Evolutionary conservation across 805 yeast species (phyloP).

Genomic region (Candida cerambycidarum): DNA sequence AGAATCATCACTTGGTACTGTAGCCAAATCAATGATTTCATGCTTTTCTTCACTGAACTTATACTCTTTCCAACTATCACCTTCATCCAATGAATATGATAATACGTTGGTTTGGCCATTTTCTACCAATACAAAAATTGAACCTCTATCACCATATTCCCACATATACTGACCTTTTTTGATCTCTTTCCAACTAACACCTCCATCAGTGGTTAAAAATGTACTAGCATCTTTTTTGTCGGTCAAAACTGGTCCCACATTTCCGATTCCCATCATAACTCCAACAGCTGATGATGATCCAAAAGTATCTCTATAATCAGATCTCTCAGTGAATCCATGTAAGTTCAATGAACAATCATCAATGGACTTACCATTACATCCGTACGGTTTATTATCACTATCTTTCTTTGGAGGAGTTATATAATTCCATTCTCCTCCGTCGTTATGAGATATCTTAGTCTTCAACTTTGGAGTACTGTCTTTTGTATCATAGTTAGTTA

Average conservation of each 20-base stretch:
- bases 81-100: conserved; percentile 74
- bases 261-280: conserved; percentile 87
- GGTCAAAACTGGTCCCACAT: conserved; percentile 67
- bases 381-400: conserved; percentile 55
- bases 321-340: conserved; percentile 88
- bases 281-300: conserved; percentile 92
- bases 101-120: conserved; percentile 59
- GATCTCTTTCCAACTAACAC: conserved; percentile 82
- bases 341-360: conserved; percentile 75
- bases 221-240: conserved; percentile 56
- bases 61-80: conserved; percentile 69
- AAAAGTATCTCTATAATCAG: conserved; percentile 78
- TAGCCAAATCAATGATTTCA: conserved; percentile 68
- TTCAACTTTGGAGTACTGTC: conserved; percentile 53
- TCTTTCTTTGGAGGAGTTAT: conserved; percentile 69
- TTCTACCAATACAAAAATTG: conserved; percentile 72
- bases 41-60: conserved; percentile 60
- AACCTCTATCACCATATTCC: conserved; percentile 97
- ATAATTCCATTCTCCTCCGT: conserved; percentile 84
- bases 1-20: conserved; percentile 91
- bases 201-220: conserved; percentile 86
- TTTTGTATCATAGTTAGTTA: conserved; percentile 46
- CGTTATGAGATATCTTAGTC: conserved; percentile 80
- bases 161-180: conserved; percentile 76
- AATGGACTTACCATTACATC: conserved; percentile 51